Conservation (phyloP, 805 yeast species). For the Yamadazyma insecticola region DNA sequence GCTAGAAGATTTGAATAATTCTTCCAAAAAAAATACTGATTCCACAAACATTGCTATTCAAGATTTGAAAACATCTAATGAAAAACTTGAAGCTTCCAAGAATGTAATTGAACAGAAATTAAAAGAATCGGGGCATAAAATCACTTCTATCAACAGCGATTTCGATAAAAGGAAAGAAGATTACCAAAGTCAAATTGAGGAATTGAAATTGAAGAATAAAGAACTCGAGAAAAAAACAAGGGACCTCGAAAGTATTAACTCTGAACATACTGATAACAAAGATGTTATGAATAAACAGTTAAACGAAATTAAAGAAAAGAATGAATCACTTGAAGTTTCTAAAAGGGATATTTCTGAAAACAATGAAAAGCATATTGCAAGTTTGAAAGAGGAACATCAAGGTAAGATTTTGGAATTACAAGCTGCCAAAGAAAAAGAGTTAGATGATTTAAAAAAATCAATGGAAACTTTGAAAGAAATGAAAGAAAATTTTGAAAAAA, state of each 20-base stretch:
- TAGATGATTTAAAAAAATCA: background rate
- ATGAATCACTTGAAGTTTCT: background rate
- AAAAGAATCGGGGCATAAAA: background rate
- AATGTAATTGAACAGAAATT: background rate
- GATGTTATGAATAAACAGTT: no score
- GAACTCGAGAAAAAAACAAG: background rate
- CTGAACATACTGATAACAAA: no score
- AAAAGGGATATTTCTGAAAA: background rate
- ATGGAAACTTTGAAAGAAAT: background rate
- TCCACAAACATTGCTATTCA: slow-evolving; percentile 2
- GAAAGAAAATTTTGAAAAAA: background rate
- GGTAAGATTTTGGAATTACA: background rate
- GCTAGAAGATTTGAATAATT: slow-evolving; percentile 2
- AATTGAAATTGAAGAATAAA: slow-evolving; percentile 1
- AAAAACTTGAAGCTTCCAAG: slow-evolving; percentile 1
- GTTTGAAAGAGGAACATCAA: background rate
- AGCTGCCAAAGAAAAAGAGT: background rate
- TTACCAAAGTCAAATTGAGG: slow-evolving; percentile 1
- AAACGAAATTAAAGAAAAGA: background rate
- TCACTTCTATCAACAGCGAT: background rate
- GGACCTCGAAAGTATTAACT: slow-evolving; percentile 5
- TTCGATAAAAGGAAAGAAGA: slow-evolving; percentile 1
- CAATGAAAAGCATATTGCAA: background rate
- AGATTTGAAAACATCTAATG: slow-evolving; percentile 2
- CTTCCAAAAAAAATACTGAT: slow-evolving; percentile 2